Evolutionary conservation across 495 filamentous ascomycete genomes (phyloP), one percentile per base, ranked within the genome.

Genomic region (Talaromyces borbonicus): DNA sequence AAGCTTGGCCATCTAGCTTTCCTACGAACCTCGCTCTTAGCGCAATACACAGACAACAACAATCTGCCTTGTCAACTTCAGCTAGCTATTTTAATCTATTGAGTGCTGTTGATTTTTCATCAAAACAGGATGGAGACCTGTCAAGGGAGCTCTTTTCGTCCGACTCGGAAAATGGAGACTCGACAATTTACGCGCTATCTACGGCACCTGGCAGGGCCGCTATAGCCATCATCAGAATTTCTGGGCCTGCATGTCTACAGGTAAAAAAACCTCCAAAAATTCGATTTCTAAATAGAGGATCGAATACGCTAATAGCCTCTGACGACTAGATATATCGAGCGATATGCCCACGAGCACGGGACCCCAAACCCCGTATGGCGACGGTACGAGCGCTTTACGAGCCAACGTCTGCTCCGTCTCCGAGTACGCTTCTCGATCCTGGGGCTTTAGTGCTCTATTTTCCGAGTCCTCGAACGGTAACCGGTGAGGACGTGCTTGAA

Each of bases 401-500:
- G 42, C 90, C 88, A 0, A 47, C 56, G 3, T 61, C 68, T 45
- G 40, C 54, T 0, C 52, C 56, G 7, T 69, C 60, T 7, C 20
- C 31, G n/a, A 56, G 55, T 36, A 63, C 52, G 14, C 61, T 95
- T 9, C 77, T 98, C 7, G 92, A 98, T 58, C 74, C 90, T 3
- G 75, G 76, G 30, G 84, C 93, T 3, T 59, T 98, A 1, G 76
- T 95, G 15, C 74, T 98, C n/a, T 87, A 83, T 63, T 95, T 97
- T 56, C 85, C 89, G 0, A 72, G 68, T 1, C 90, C 93, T 0
- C 74, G 79, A 37, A 92, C 89, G 0, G 86, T 84, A 18, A 98
- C 92, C 0, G 92, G 92, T 15, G 89, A 97, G 60, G 87, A 95
- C 53, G 73, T 96, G 1, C 74, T 98, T 15, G 92, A 98, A 58